Conservation (phyloP, 139 green algal genomes). For the Picochlorum costavermella region DNA sequence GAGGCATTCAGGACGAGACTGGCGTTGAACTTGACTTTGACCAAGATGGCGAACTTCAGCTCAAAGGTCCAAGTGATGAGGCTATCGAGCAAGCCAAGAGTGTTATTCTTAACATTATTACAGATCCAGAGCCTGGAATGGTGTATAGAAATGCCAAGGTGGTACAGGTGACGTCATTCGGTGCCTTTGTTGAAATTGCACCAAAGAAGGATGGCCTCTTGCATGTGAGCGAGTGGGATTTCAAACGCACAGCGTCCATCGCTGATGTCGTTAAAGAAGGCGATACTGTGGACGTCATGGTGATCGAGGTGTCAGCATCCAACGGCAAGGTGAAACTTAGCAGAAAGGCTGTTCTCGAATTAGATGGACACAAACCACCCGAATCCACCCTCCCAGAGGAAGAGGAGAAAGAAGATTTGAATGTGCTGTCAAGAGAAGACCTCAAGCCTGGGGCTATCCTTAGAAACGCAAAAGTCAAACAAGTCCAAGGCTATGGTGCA, state of each 20-base stretch:
- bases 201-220: constrained; percentile 55
- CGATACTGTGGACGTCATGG: constrained; percentile 70
- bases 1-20: constrained; percentile 48
- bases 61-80: constrained; percentile 26
- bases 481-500: constrained; percentile 47
- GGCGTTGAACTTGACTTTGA: constrained; percentile 47
- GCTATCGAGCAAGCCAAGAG: constrained; percentile 18
- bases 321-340: constrained; percentile 19
- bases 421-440: neutral
- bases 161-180: constrained; percentile 40
- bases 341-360: constrained; percentile 15
- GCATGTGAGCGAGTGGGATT: constrained; percentile 61
- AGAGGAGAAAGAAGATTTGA: neutral
- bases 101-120: constrained; percentile 25
- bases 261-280: constrained; percentile 48
- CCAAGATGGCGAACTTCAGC: constrained; percentile 5
- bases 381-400: neutral
- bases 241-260: constrained; percentile 27
- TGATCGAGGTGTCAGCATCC: constrained; percentile 38
- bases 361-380: constrained; percentile 5
- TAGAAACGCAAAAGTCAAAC: constrained; percentile 12
- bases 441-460: constrained; percentile 20
- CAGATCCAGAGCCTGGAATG: constrained; percentile 16
- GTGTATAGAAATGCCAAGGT: constrained; percentile 27
- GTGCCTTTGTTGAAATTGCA: constrained; percentile 53